Base-by-base conservation (phyloP, 148 eudicot species). In the Silene conica region DNA sequence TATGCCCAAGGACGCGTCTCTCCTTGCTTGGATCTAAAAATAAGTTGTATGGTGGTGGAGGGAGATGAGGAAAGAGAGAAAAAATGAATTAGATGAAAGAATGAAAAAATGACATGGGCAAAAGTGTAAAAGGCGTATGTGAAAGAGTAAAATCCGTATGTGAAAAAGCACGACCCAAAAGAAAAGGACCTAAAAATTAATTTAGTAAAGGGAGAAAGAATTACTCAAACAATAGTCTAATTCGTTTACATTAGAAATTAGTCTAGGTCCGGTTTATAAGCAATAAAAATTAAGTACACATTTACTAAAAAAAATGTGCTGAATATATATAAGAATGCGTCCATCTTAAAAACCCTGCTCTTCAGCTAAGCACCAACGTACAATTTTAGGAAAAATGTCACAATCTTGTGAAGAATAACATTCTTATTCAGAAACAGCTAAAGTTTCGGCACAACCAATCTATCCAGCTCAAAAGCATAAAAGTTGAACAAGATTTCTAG, bases 291-390 rank as follows among this genome's bases (percentile, higher is more conserved):
- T 18, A 65, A 18, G 68, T 52, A 67, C 61, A 67, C 50, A 13
- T 81, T 55, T 89, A 94, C 98, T 97, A n/a, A 90, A 77, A 66
- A 87, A 74, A 82, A 92, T 95, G 84, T 95, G 98, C 83, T 81
- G 86, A 63, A 95, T 79, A 82, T 90, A 95, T 69, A 81, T 84
- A 80, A 79, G 75, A 60, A 86, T 76, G 70, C 77, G 73, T 20
- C 31, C 6, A 48, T 76, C 43, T 28, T 67, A 56, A 43, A 11
- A 66, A 34, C 71, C 74, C 63, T 70, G 84, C 64, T 74, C 83
- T 76, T 71, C 61, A 41, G 72, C 72, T 66, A 82, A 81, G 73
- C 90, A 88, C 88, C 90, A 86, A 46, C 80, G 66, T 70, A 81
- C 69, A 70, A 88, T 67, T 76, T 77, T 81, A 55, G 98, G 96